Evolutionary conservation across 1,284 basidiomycete genomes (phyloP), one percentile per base, ranked within the genome.

Genomic region (Malassezia dermatis): DNA sequence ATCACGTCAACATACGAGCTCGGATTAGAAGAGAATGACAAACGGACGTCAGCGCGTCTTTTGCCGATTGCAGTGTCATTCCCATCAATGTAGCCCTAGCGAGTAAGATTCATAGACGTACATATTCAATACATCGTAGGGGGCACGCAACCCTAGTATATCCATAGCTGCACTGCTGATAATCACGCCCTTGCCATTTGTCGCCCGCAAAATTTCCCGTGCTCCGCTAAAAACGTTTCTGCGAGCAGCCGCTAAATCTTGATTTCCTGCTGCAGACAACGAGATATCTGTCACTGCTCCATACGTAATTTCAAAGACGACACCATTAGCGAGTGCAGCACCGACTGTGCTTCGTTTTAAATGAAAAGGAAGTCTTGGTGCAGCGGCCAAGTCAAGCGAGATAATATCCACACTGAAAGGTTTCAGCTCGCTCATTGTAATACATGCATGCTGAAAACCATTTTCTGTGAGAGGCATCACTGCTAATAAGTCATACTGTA

Each of bases 301-400:
- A 61, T 90, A 88, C 56, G 78, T 79, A 46, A 91, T 80, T 71
- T 90, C 88, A 65, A 91, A 89, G 0, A 84, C 83, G 0, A 83
- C 84, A 6, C 89, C 89, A 60, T 88, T 86, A 63, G 84, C 84
- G 12, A 88, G 78, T 0, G 88, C 86, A 0, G 85, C 84, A 41
- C 85, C 81, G 32, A 90, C 80, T 41, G 88, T 79, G 0, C 86
- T 88, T 60, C 88, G 84, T 66, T 86, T 88, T 61, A 90, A 78
- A 63, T 84, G 80, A 72, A 86, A 89, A 0, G 86, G 84, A 0
- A 88, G 79, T 2, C 86, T 82, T 0, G 86, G 84, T 0, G 83
- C 78, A 0, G 84, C 59, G 8, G 69, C 84, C n/a, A 89, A 79
- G 13, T 88, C 88, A 23, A 90, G 77, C 0, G 84, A 79, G 54